A percentile compares a stretch with the other conserved stretches of the same genome.
These are phyloP conservation scores for Coemansia sp. DNA, from an alignment of 192 early-diverging fungal genomes.

Conservation along the genomic window DNA sequence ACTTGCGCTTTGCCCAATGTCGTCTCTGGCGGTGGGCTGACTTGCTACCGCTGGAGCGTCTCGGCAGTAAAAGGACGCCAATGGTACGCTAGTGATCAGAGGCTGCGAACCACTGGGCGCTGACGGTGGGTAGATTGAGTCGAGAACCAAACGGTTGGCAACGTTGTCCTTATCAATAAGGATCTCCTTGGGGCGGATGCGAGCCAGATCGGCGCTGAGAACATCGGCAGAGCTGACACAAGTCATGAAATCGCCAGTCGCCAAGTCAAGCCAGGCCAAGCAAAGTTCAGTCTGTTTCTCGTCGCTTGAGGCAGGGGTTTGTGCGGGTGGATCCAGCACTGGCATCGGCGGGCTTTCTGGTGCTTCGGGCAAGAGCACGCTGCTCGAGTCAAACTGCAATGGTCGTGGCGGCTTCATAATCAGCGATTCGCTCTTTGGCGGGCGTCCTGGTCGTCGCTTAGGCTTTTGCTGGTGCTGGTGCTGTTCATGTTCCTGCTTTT, in stretches of 20 bases:
- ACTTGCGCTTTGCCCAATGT: not conserved
- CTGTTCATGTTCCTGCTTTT: not conserved
- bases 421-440: not conserved
- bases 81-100: conserved; percentile 2
- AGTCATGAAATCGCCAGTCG: conserved; percentile 84
- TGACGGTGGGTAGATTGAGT: conserved; percentile 7
- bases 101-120: conserved; percentile 8
- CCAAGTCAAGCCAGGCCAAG: conserved; percentile 88
- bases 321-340: not conserved
- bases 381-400: conserved; percentile 16
- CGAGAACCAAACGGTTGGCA: not conserved
- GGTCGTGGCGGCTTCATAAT: conserved; percentile 7
- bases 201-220: conserved; percentile 67
- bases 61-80: conserved; percentile 5
- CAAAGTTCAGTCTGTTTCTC: conserved; percentile 44
- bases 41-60: not conserved
- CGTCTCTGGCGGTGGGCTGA: not conserved
- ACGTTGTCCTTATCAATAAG: conserved; percentile 51
- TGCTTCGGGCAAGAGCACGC: conserved; percentile 12
- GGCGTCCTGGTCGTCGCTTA: conserved; percentile 6
- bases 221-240: conserved; percentile 48
- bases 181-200: conserved; percentile 84
- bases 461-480: not conserved
- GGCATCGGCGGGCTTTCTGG: conserved; percentile 15
- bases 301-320: not conserved